Evolutionary conservation across 2,329 filamentous ascomycete species (phyloP), one percentile per base, ranked within the genome.

Genomic region (Aspergillus spinulosporus): DNA sequence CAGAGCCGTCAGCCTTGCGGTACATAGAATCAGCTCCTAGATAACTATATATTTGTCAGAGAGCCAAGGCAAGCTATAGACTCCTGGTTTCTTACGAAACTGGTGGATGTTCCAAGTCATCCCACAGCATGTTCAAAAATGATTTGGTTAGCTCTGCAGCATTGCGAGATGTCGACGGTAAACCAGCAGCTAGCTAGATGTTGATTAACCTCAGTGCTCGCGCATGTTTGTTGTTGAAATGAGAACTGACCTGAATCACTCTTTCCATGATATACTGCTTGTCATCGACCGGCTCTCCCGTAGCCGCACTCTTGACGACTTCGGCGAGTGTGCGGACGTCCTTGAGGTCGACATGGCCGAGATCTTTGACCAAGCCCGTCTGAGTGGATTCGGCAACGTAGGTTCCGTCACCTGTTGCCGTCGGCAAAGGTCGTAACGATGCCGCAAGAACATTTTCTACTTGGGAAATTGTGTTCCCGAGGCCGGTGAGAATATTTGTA

Each of bases 191-290:
- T 49, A 76, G 63, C 72, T 74, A 54, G 48, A n/a, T 26, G 48
- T 12, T 3, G 11, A 28, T 62, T 29, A 61, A 55, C 43, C 28
- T 9, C 47, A 21, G 6, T 15, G 28, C 28, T 26, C 45, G 47
- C 15, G 11, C 29, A 21, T 42, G 5, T 8, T 1, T 5, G 5
- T 15, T 32, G n/a, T 26, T 3, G 1, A 43, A 46, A 51, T 56
- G 45, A 5, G 2, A 51, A 49, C 64, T 54, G 49, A 77, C 73
- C 57, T 78, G 72, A 49, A 86, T 80, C 56, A 85, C 67, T 26
- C 77, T 74, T 65, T 86, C 84, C 82, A 85, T 85, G 9, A 83
- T 72, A 64, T 85, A 85, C 1, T 79, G 79, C 66, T 82, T 86
- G 65, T 89, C 86, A 63, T 89, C 77, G 12, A 84, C 71, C 5